Percentiles rank a stretch among this genome's conserved stretches.
Evolutionary conservation across 2,329 filamentous ascomycete species (phyloP).

Genomic region (Colletotrichum chrysophilum): DNA sequence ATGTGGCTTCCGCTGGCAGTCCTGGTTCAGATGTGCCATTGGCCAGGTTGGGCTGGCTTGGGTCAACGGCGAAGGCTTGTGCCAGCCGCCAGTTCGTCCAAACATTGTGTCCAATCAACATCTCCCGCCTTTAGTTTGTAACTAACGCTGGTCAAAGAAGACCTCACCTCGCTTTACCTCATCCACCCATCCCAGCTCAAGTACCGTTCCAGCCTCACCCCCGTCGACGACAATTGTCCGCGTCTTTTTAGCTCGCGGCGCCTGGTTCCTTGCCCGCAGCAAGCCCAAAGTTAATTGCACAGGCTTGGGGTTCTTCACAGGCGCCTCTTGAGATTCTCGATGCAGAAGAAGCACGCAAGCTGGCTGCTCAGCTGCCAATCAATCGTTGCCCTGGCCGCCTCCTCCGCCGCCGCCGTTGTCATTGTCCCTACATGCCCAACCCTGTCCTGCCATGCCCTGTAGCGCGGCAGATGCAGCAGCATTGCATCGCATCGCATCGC

Average conservation of each 20-base stretch:
- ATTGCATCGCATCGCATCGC: conserved; percentile 19
- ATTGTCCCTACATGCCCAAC: conserved; percentile 14
- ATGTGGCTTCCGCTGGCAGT: neutral
- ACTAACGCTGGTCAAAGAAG: neutral
- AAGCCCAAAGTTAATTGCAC: conserved; percentile 17
- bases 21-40: neutral
- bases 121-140: neutral
- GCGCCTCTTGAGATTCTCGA: conserved; percentile 14
- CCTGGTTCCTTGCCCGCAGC: conserved; percentile 18
- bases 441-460: conserved; percentile 19
- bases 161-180: neutral
- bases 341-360: conserved; percentile 20
- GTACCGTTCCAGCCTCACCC: conserved; percentile 17
- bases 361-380: conserved; percentile 11
- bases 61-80: neutral
- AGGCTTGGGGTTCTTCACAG: conserved; percentile 9
- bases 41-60: neutral
- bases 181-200: conserved; percentile 2
- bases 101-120: neutral
- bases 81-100: conserved; percentile 9
- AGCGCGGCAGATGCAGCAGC: conserved; percentile 24
- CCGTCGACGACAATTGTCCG: conserved; percentile 15
- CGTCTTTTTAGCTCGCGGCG: conserved; percentile 16
- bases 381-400: neutral
- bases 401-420: conserved; percentile 11